Evolutionary conservation across 164 flowering plant species (phyloP).

Genomic region (Stephania japonica): DNA sequence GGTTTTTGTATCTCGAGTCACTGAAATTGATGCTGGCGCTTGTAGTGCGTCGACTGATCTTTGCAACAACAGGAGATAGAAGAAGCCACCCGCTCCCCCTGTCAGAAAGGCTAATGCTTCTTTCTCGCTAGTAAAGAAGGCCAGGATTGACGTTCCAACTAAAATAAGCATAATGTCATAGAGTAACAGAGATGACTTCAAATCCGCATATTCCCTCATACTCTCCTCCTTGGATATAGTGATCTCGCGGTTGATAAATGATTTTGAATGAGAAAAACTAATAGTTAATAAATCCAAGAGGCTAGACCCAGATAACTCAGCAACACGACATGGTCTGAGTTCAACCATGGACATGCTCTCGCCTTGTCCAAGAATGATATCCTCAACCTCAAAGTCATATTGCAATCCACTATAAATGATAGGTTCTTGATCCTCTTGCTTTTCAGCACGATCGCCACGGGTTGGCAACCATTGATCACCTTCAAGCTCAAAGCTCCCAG

Average conservation of each 20-base stretch:
- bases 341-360: slow-evolving; percentile 56
- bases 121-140: slow-evolving; percentile 37
- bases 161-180: slow-evolving; percentile 58
- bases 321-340: slow-evolving; percentile 52
- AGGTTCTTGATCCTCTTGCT: slow-evolving; percentile 12
- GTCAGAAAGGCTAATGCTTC: slow-evolving; percentile 48
- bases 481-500: slow-evolving; percentile 50
- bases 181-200: slow-evolving; percentile 66
- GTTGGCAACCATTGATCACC: slow-evolving; percentile 19
- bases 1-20: slow-evolving; percentile 11
- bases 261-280: slow-evolving; percentile 17
- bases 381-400: slow-evolving; percentile 50
- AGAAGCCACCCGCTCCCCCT: slow-evolving; percentile 70
- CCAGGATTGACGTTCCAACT: slow-evolving; percentile 44
- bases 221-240: slow-evolving; percentile 49
- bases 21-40: slow-evolving; percentile 25
- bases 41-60: slow-evolving; percentile 73
- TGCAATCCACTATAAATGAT: slow-evolving; percentile 20
- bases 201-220: slow-evolving; percentile 74
- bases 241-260: not conserved
- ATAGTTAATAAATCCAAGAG: slow-evolving; percentile 14
- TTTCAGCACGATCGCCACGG: slow-evolving; percentile 14
- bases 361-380: slow-evolving; percentile 66
- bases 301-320: slow-evolving; percentile 35
- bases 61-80: slow-evolving; percentile 68